Evolutionary conservation across 257 asterid genomes (phyloP), one percentile per base, ranked within the genome.

Genomic region (Catharanthus roseus): DNA sequence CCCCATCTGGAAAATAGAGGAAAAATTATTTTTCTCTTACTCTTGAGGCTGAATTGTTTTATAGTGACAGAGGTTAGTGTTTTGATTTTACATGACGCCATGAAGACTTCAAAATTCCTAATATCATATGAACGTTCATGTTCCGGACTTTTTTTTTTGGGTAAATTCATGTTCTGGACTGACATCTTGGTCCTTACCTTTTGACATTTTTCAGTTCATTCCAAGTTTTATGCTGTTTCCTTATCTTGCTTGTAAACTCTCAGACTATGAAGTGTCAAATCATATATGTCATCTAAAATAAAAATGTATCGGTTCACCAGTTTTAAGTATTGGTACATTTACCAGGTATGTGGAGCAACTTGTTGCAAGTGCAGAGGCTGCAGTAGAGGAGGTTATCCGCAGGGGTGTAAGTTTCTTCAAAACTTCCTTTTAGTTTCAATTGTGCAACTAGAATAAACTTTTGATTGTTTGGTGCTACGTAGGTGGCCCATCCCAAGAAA

Each of bases 291-390:
- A 39, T 69, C 61, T 68, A 64, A 54, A 34, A 50, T 51, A 57
- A 11, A 28, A 56, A 47, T 47, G 53, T 16, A 1, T 47, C 57
- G 9, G 61, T 66, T 65, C 44, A 19, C 18, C 36, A 42, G 44
- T 33, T 51, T 67, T 67, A 62, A 50, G 68, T 65, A 63, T 57
- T 69, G 29, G 64, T 76, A 53, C 82, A 21, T 78, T 74, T 74
- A 69, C 73, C 82, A 95, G 99, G 84, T 91, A 88, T 36, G 89
- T 95, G 11, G 97, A 91, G 82, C 99, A 95, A 82, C 97, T 95
- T 61, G 95, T 95, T 82, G 89, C 85, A 61, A 95, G 99, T 75
- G 99, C 97, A 16, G 99, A 91, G 85, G 99, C 99, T 79, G 99
- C 99, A 16, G 95, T 87, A 45, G 85, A 91, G 83, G 97, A 95